Evolutionary conservation across 306 rosid genomes (phyloP), one percentile per base, ranked within the genome.

Genomic region (Pyrus betulifolia): DNA sequence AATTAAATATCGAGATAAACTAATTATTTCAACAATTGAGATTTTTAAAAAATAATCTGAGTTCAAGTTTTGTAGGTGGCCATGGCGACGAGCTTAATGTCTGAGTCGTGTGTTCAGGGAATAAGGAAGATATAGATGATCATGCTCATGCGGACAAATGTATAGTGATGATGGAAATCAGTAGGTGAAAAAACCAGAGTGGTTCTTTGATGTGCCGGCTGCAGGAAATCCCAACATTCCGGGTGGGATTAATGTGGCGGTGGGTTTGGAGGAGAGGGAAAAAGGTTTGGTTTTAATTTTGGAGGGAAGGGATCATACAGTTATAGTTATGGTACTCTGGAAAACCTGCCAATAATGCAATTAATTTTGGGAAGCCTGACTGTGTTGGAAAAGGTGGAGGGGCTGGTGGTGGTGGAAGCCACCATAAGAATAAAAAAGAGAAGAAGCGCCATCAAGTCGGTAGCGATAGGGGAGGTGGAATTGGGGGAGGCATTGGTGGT

Each of bases 161-260:
- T 13, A 30, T 13, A 30, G 40, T 2, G 77, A 81, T 14, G 12
- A 30, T 15, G 87, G 23, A 18, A 83, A 82, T 23, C 27, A 17
- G 18, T 28, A 30, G 28, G 85, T 80, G 85, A 86, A 82, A 79
- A 84, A 72, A 58, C 85, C 88, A 3, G 87, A 76, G 71, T 72
- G 81, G 71, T 82, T 83, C 64, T 57, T 67, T 27, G 88, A 83
- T 61, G 79, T 76, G 21, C 22, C 42, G 38, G n/a, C 68, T 15
- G 68, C 23, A 30, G 42, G 12, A 8, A 63, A 63, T 30, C 68
- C 68, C 6, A 63, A 17, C 31, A 44, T 49, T 33, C 76, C 79
- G 0, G 31, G n/a, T 33, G 58, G 51, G 67, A 42, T 38, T 18
- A 58, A 74, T 52, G 69, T 4, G 73, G 72, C 18, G 74, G 61